Base-by-base conservation (phyloP, 2,329 filamentous ascomycete genomes). In the Zymoseptoria tritici region DNA sequence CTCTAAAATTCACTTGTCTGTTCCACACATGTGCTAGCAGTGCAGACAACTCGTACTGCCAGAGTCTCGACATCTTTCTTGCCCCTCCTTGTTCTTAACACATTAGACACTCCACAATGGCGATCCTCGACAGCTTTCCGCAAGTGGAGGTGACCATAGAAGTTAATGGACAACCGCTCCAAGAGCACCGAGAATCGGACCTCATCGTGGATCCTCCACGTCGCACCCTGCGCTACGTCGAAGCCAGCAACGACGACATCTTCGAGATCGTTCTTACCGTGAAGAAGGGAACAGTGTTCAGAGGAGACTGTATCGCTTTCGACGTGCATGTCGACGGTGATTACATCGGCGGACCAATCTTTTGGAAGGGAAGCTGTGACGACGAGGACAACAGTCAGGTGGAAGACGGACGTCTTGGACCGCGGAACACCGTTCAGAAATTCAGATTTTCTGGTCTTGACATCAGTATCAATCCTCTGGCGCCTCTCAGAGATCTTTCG, bases 161-260 rank as follows among this genome's bases (percentile, higher is more conserved):
- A 1, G 63, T 64, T 3, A 51, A 64, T 9, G 66, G 60, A 5
- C 6, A 66, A 16, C 46, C 62, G 3, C 60, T 70, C 3, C 52
- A 58, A 22, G 68, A 70, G 52, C 60, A 69, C 53, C 57, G 42
- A 5, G 65, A 67, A 13, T 7, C 50, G 1, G 55, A 63, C 5
- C 24, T 20, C 2, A 56, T 59, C 16, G 57, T 63, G 13, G 46
- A 60, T 13, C 21, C 46, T 9, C 6, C 21, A 21, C 55, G 58
- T 29, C 64, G 62, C 0, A 56, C 62, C 9, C 68, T 60, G 4
- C 60, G 61, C 11, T 71, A 68, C 59, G 57, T 71, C 36, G 64
- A 67, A 51, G 65, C 60, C 6, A 54, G 52, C 1, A 54, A 60
- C 9, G 63, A 55, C n/a, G 55, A 65, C 31, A 51, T n/a, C 22